phyloP scores from a whole-genome alignment of 2,329 filamentous ascomycete genomes.

The Alternaria brassicicola region DNA sequence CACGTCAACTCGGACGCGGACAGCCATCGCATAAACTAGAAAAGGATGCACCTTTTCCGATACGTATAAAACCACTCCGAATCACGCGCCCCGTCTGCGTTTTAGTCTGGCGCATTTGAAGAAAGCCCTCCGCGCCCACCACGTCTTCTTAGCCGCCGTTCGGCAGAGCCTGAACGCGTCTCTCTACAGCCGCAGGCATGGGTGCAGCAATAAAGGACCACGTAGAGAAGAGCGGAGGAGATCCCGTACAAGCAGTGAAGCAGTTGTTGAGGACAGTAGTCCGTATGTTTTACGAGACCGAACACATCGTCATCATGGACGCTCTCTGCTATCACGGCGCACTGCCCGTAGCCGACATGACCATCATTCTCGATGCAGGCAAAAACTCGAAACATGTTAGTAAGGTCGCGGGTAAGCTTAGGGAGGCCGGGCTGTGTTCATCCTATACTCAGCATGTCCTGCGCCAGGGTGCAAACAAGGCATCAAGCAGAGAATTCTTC shows the following conservation, averaged over 20 bases:
- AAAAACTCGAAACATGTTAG: slow-evolving; percentile 92
- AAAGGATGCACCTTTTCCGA: slow-evolving; percentile 1
- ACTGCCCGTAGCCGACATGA: slow-evolving; percentile 86
- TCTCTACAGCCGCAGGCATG: slow-evolving; percentile 13
- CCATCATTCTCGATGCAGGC: slow-evolving; percentile 72
- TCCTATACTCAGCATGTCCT: slow-evolving; percentile 78
- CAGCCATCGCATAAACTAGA: slow-evolving; percentile 11
- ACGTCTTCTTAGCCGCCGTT: not conserved
- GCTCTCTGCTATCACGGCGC: slow-evolving; percentile 77
- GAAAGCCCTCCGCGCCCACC: slow-evolving; percentile 7
- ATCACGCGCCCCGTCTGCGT: not conserved
- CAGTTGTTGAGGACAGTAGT: slow-evolving; percentile 84
- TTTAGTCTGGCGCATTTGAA: slow-evolving; percentile 16
- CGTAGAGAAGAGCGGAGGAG: slow-evolving; percentile 49
- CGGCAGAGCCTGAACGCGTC: not conserved
- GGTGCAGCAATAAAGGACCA: slow-evolving; percentile 45
- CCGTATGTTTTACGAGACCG: slow-evolving; percentile 84
- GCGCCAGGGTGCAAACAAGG: slow-evolving; percentile 79
- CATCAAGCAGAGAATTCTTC: slow-evolving; percentile 89
- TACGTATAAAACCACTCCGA: not conserved
- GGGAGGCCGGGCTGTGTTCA: slow-evolving; percentile 83
- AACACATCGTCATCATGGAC: slow-evolving; percentile 82
- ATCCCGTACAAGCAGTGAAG: slow-evolving; percentile 69
- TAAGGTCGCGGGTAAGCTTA: slow-evolving; percentile 82
- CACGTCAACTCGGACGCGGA: slow-evolving; percentile 20